Conservation (phyloP, 345 rosid species). For the Geranium rotundifolium region DNA sequence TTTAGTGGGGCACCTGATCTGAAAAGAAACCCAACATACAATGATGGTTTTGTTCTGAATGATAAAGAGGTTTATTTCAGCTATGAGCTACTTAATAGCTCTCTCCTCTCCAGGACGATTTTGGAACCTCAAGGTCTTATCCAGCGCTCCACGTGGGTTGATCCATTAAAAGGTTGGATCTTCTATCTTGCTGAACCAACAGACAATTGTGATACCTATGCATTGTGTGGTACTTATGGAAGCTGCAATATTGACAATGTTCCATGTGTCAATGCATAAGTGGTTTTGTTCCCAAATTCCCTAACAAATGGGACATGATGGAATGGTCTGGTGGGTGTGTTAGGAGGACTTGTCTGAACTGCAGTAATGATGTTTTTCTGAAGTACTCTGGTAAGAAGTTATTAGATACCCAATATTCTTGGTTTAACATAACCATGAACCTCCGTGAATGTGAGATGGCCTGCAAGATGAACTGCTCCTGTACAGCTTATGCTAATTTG, state of each 20-base stretch:
- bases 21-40: too few relatives aligned
- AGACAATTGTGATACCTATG: slow-evolving; percentile 24
- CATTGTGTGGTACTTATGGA: slow-evolving; percentile 25
- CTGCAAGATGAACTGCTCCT: too few relatives aligned
- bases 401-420: too few relatives aligned
- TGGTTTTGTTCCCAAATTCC: not conserved
- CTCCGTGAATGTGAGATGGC: too few relatives aligned
- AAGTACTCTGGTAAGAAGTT: too few relatives aligned
- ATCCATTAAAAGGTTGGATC: slow-evolving; percentile 12
- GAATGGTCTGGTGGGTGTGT: too few relatives aligned
- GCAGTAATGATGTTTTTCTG: too few relatives aligned
- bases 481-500: too few relatives aligned
- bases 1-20: too few relatives aligned
- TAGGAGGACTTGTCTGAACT: too few relatives aligned
- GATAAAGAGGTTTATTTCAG: slow-evolving; percentile 18
- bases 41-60: slow-evolving; percentile 10
- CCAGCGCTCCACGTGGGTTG: slow-evolving; percentile 23
- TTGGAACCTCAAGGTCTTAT: slow-evolving; percentile 10
- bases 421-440: too few relatives aligned
- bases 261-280: slow-evolving; percentile 1
- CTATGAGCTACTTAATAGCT: slow-evolving; percentile 8
- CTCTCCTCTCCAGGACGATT: slow-evolving; percentile 11
- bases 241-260: slow-evolving; percentile 7
- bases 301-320: not conserved
- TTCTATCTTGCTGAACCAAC: slow-evolving; percentile 17